Percentiles rank a stretch among this genome's conserved stretches.
These are phyloP conservation scores for Priceomyces carsonii DNA, from an alignment of 805 yeast genomes.

Conservation along the genomic window DNA sequence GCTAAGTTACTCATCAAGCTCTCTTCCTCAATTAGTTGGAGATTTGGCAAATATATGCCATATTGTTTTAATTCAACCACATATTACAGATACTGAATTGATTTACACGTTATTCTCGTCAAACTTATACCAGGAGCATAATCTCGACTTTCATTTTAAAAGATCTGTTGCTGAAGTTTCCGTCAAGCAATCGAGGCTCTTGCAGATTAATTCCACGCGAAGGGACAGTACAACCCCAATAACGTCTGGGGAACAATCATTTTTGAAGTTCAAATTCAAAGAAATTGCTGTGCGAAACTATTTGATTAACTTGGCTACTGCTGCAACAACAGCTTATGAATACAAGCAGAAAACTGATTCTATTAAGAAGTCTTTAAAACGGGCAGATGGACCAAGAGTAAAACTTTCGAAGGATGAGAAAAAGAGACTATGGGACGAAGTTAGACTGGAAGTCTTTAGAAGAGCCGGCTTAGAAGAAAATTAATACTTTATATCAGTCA, in stretches of 20 bases:
- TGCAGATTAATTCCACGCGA: slow-evolving; percentile 36
- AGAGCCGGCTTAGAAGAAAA: slow-evolving; percentile 44
- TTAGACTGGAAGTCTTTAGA: slow-evolving; percentile 51
- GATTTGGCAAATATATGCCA: slow-evolving; percentile 43
- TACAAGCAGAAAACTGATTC: slow-evolving; percentile 42
- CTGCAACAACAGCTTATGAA: slow-evolving; percentile 54
- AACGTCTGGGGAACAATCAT: slow-evolving; percentile 29
- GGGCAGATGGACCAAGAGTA: slow-evolving; percentile 23
- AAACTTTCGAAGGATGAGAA: slow-evolving; percentile 43
- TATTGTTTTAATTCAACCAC: slow-evolving; percentile 39
- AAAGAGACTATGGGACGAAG: slow-evolving; percentile 48
- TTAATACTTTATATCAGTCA: slow-evolving; percentile 1
- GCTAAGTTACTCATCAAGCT: slow-evolving; percentile 28
- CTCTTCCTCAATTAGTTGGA: slow-evolving; percentile 42
- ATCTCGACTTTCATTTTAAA: slow-evolving; percentile 45
- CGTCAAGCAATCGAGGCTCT: slow-evolving; percentile 45
- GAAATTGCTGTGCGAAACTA: slow-evolving; percentile 51
- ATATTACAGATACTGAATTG: slow-evolving; percentile 44
- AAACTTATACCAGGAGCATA: slow-evolving; percentile 50
- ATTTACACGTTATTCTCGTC: slow-evolving; percentile 41
- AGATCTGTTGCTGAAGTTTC: slow-evolving; percentile 50
- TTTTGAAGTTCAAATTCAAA: slow-evolving; percentile 37
- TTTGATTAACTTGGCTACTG: slow-evolving; percentile 53
- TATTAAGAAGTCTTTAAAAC: slow-evolving; percentile 27
- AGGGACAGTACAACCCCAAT: slow-evolving; percentile 24